Percentiles rank a stretch among this genome's conserved stretches.
These are phyloP conservation scores for Penicillium bovifimosum DNA, from an alignment of 495 filamentous ascomycete genomes.

Conservation along the genomic window DNA sequence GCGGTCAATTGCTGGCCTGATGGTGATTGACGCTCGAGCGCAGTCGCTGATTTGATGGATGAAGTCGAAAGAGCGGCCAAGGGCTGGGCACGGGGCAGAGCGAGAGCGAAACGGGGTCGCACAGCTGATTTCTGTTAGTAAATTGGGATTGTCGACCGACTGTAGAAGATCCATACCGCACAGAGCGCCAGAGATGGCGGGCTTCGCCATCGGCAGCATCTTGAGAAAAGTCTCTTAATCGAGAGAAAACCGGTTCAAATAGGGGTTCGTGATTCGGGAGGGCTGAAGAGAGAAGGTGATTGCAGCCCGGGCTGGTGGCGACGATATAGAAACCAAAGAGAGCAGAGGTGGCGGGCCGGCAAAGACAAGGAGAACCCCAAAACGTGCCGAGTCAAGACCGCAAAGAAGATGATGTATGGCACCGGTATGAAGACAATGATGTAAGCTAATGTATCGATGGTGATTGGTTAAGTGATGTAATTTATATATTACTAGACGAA, in stretches of 20 bases:
- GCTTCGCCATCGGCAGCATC: conserved; percentile 31
- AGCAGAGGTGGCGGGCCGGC: conserved; percentile 19
- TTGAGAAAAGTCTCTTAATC: background rate
- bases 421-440: conserved; percentile 4
- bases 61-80: conserved; percentile 39
- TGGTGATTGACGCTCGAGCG: conserved; percentile 42
- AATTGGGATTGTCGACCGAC: background rate
- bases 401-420: conserved; percentile 14
- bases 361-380: conserved; percentile 20
- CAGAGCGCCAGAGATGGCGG: conserved; percentile 29
- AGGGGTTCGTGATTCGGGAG: background rate
- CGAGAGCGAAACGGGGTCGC: conserved; percentile 24
- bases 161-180: conserved; percentile 19
- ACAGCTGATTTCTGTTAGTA: conserved; percentile 20
- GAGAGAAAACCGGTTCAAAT: background rate
- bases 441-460: conserved; percentile 6
- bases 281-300: background rate
- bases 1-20: conserved; percentile 36
- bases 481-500: background rate
- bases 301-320: conserved; percentile 6
- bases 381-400: conserved; percentile 9
- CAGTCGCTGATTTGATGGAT: conserved; percentile 38
- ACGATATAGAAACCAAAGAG: conserved; percentile 1
- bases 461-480: conserved; percentile 10
- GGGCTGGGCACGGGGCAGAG: conserved; percentile 24